phyloP scores from a whole-genome alignment of 768 basidiomycete species.

The Candolleomyces efflorescens region DNA sequence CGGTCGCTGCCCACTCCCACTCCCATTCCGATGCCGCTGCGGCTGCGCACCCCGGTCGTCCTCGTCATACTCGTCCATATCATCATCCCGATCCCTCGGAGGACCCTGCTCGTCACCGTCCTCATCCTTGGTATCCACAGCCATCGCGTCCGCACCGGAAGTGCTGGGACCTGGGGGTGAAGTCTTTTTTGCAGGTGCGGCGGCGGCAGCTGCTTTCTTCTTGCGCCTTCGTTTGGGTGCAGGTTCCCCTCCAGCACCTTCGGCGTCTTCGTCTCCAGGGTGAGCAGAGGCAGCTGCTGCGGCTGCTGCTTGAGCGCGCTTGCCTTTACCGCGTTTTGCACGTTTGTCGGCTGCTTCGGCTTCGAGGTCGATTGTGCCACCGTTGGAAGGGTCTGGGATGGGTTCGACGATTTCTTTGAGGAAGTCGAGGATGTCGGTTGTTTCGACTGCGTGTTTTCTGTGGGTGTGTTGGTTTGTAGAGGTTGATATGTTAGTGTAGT shows the following conservation, averaged over 20 bases:
- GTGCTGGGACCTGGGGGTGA: not conserved
- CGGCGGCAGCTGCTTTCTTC: conserved; percentile 30
- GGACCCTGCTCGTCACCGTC: not conserved
- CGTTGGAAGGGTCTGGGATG: conserved; percentile 84
- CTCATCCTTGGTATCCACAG: not conserved
- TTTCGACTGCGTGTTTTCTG: conserved; percentile 91
- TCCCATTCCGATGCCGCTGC: not conserved
- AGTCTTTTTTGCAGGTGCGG: not conserved
- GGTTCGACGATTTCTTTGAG: conserved; percentile 85
- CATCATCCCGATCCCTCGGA: not conserved
- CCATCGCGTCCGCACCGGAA: not conserved
- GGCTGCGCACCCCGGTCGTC: not conserved
- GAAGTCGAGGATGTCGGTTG: conserved; percentile 88
- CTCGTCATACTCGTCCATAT: not conserved
- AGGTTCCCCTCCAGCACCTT: conserved; percentile 8
- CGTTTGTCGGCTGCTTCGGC: conserved; percentile 58
- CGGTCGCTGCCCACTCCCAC: not conserved
- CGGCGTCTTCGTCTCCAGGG: not conserved
- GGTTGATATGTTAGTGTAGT: not conserved
- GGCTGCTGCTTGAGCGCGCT: conserved; percentile 21
- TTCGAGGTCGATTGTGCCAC: conserved; percentile 73
- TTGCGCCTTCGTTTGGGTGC: conserved; percentile 48
- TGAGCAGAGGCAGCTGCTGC: not conserved
- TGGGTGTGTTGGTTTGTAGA: not conserved
- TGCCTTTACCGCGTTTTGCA: conserved; percentile 51